These are phyloP conservation scores for Candida glaebosa DNA, from an alignment of 805 yeast species.

Conservation along the genomic window DNA sequence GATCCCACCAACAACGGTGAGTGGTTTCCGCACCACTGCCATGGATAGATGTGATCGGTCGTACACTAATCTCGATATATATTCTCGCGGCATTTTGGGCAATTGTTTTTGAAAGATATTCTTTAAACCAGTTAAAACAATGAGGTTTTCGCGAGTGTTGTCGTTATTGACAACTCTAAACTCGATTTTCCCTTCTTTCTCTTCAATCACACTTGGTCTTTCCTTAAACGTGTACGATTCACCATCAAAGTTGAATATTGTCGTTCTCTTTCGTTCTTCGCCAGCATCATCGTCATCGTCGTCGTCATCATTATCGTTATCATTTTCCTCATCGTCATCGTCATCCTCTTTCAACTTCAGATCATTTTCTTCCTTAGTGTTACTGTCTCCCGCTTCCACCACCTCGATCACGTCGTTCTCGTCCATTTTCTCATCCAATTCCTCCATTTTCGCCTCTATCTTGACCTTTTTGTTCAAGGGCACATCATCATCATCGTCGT, in stretches of 20 bases:
- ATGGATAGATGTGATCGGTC: conserved; percentile 92
- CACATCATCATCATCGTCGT: conserved; percentile 22
- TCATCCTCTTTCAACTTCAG: conserved; percentile 3
- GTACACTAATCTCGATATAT: conserved; percentile 89
- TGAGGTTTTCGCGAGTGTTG: conserved; percentile 78
- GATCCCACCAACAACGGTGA: conserved; percentile 96
- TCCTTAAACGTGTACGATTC: conserved; percentile 79
- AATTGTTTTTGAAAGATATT: conserved; percentile 95
- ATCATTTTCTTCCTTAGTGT: conserved; percentile 8
- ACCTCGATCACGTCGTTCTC: conserved; percentile 26
- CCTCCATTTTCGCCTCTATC: conserved; percentile 19
- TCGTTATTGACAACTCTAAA: conserved; percentile 97
- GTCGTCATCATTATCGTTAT: conserved; percentile 37
- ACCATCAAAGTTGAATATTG: conserved; percentile 69
- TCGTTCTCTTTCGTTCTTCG: conserved; percentile 39
- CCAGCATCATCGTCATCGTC: conserved; percentile 44
- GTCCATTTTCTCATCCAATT: conserved; percentile 19
- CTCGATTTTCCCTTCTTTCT: conserved; percentile 87
- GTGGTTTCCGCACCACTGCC: conserved; percentile 91
- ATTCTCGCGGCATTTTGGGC: conserved; percentile 98
- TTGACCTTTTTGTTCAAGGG: conserved; percentile 23
- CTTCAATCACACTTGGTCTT: conserved; percentile 92
- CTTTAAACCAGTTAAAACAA: conserved; percentile 91
- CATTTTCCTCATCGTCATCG: conserved; percentile 15
- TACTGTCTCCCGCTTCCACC: conserved; percentile 5